phyloP scores from a whole-genome alignment of 345 rosid genomes.

The Aegle marmelos region DNA sequence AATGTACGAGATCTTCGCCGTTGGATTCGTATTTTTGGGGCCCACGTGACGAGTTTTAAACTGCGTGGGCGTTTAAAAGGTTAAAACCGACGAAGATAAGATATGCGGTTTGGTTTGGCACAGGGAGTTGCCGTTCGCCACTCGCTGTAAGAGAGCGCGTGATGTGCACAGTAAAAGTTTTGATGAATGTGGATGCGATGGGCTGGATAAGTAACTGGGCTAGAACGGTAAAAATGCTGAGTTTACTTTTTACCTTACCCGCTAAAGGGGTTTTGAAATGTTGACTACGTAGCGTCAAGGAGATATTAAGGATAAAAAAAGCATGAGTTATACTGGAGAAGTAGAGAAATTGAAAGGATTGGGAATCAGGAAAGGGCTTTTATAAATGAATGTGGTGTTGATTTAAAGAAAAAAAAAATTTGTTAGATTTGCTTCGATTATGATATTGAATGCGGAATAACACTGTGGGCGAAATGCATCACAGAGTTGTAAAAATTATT shows the following conservation, averaged over 20 bases:
- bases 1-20: constrained; percentile 24
- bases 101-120: background rate
- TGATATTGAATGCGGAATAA: background rate
- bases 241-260: too few species aligned
- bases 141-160: constrained; percentile 9
- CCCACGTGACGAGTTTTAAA: constrained; percentile 4
- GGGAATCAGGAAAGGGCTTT: background rate
- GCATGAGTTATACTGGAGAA: background rate
- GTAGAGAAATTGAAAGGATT: background rate
- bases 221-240: too few species aligned
- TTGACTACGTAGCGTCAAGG: background rate
- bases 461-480: background rate
- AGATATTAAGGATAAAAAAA: background rate
- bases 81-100: background rate
- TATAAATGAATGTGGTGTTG: background rate
- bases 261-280: too few species aligned
- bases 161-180: background rate
- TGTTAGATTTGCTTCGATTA: background rate
- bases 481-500: background rate
- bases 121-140: background rate
- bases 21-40: constrained; percentile 26
- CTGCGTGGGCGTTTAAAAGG: background rate
- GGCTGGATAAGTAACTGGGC: background rate
- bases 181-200: background rate
- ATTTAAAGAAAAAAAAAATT: background rate